Evolutionary conservation across 1,284 basidiomycete species (phyloP), one percentile per base, ranked within the genome.

Genomic region (Moesziomyces sp.): DNA sequence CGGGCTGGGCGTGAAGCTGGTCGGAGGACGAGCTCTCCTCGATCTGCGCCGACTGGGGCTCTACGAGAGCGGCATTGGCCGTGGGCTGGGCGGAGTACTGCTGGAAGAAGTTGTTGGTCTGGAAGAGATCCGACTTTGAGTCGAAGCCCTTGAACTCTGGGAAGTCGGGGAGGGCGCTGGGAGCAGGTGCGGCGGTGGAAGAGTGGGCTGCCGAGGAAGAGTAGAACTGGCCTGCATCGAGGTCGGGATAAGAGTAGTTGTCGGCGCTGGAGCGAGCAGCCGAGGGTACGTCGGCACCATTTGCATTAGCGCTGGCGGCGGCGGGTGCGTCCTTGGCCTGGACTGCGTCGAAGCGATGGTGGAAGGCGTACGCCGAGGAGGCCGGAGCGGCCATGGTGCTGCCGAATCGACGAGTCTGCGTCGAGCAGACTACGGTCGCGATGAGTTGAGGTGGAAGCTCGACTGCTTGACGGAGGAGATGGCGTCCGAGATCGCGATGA

Each of bases 41-140:
- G 53, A 73, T 64, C 46, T 57, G 70, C 14, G 70, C 70, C 7
- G 70, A 73, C 38, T 73, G 64, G 5, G 70, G 70, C 28, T 73
- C 57, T 19, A 67, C 55, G 42, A 63, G 28, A 6, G 70, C 70
- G 26, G 64, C 61, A 3, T 58, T 51, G 46, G 60, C 47, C 11
- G 53, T 58, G 16, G 56, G 52, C 23, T 63, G 61, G 49, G 64
- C 52, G 0, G 70, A 51, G 43, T 67, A 73, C 42, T 74, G 71
- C 45, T 67, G 56, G 46, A 68, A 74, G 24, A 64, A 55, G 50
- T 62, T 66, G 62, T 56, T 59, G 56, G 24, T 59, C 38, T 53
- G 46, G 46, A 69, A 64, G 42, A 74, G 52, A 5, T 65, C 54
- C 16, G 52, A 46, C 10, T 57, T 44, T 30, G 45, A 47, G 44